Conservation (phyloP, 176 grass and related monocot genomes). For the Aegilops speltoides region DNA sequence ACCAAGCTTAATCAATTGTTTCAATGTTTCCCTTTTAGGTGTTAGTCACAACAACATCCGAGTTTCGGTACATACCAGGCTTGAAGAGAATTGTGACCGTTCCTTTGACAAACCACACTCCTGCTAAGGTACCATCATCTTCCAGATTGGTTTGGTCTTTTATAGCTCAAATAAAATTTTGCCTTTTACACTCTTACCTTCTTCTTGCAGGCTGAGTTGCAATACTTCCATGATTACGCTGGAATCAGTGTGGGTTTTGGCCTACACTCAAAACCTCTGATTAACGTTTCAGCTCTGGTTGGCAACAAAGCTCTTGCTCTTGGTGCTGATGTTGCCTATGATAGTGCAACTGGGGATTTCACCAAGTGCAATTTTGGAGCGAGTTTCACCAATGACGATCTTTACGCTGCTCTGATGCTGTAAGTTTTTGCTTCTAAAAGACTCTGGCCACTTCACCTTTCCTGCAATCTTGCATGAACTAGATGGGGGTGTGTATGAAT, state of each 20-base stretch:
- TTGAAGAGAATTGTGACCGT: slow-evolving; percentile 60
- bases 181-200: slow-evolving; percentile 20
- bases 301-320: slow-evolving; percentile 53
- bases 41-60: slow-evolving; percentile 51
- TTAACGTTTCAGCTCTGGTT: slow-evolving; percentile 64
- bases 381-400: slow-evolving; percentile 45
- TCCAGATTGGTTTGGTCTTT: background rate
- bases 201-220: slow-evolving; percentile 59
- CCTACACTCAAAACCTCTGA: slow-evolving; percentile 56
- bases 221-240: slow-evolving; percentile 72
- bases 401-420: slow-evolving; percentile 55
- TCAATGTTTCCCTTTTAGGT: slow-evolving; percentile 37
- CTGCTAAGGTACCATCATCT: slow-evolving; percentile 52
- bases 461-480: background rate
- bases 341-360: slow-evolving; percentile 51
- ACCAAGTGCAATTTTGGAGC: slow-evolving; percentile 66
- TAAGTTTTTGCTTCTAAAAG: slow-evolving; percentile 39
- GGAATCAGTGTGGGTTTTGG: slow-evolving; percentile 52
- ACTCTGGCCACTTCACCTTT: background rate
- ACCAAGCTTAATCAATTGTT: background rate
- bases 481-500: background rate
- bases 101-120: slow-evolving; percentile 48
- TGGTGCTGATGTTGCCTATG: slow-evolving; percentile 71
- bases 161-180: background rate
- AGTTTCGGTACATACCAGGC: slow-evolving; percentile 42